Base-by-base conservation (phyloP, 2,329 filamentous ascomycete species). In the Camillea tinctor region DNA sequence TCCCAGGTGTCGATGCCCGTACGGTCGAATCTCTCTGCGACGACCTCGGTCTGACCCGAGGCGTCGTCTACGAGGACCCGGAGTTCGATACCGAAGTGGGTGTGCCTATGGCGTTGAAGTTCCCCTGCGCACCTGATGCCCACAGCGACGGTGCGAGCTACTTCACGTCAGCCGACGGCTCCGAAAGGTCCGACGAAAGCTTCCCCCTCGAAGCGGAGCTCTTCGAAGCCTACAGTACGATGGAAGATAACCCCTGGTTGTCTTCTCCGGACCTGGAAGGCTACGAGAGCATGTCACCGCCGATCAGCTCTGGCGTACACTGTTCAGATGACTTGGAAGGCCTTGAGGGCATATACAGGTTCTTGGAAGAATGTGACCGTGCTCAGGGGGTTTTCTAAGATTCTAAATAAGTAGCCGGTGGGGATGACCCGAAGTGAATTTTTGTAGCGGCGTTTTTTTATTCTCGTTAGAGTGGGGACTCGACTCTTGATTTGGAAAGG, bases 1-100 rank as follows among this genome's bases (percentile, higher is more conserved):
- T 99, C 71, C 93, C 93, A 0, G 95, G 95, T 2, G 93, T 95
- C 63, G 94, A 98, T 69, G 87, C 87, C 0, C 85, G 88, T 17
- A 91, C 91, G 0, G 90, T 97, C 0, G 92, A 96, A 71, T 81
- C 83, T 2, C 82, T 99, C 1, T 97, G 93, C 73, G 87, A 92
- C 52, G 95, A 99, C 72, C 83, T 96, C 11, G 91, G 90, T n/a
- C 83, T 99, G 7, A 86, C 88, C 63, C 84, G 92, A 56, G 95
- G 95, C 1, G 79, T 91, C 3, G 84, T 98, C 3, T 79, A 84
- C 13, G 89, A 98, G 77, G 95, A 98, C 65, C 64, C 75, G 30
- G 87, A 89, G 19, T 96, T 96, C 68, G 85, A 91, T 58, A 70
- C 75, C 6, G 85, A 84, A 58, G 81, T 82, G 23, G 92, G 90